These are phyloP conservation scores for Anisodus tanguticus DNA, from an alignment of 257 asterid species.

Conservation along the genomic window DNA sequence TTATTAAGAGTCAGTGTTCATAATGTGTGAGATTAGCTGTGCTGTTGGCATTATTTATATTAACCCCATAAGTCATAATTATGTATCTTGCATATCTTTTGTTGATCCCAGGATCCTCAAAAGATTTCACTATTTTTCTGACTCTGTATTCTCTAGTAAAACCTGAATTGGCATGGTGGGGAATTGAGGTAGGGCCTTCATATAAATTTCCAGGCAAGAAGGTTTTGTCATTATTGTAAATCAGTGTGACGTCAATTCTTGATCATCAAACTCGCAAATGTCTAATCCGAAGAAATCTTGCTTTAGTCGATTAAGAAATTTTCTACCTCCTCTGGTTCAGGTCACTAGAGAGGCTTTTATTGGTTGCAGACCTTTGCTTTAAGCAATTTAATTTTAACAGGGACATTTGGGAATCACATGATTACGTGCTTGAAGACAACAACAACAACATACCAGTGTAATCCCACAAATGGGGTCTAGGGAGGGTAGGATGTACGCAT, in stretches of 20 bases:
- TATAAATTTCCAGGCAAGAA: not conserved
- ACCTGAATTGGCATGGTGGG: not conserved
- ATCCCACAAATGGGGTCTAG: too few species aligned
- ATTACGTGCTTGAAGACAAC: not conserved
- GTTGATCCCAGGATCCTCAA: not conserved
- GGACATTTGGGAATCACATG: not conserved
- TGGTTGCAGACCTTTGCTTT: not conserved
- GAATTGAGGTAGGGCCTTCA: not conserved
- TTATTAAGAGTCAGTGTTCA: not conserved
- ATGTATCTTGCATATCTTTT: not conserved
- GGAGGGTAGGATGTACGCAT: too few species aligned
- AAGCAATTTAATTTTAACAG: not conserved
- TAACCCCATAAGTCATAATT: slow-evolving; percentile 15
- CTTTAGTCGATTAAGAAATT: not conserved
- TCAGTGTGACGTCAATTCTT: not conserved
- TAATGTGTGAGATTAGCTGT: not conserved
- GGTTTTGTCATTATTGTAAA: not conserved
- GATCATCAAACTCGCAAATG: not conserved
- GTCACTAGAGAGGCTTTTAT: not conserved
- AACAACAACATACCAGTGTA: too few species aligned
- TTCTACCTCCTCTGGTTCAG: not conserved
- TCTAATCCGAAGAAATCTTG: not conserved
- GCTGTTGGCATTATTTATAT: not conserved
- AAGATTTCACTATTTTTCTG: not conserved
- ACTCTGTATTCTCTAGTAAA: not conserved